phyloP scores from a whole-genome alignment of 2,329 filamentous ascomycete species.

The Aspergillus luchuensis region DNA sequence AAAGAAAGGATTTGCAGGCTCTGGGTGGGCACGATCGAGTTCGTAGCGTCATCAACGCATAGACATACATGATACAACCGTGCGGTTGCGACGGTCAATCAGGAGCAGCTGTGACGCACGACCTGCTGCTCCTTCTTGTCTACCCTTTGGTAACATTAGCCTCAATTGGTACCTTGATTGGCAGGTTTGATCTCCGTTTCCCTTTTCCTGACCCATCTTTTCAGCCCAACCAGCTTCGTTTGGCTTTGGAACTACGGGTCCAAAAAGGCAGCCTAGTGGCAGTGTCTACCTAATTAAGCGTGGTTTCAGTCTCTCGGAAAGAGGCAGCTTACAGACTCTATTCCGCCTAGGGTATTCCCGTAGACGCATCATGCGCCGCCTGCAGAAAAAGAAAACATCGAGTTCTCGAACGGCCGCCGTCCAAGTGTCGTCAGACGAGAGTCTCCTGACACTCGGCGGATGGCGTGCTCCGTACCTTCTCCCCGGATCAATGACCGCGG shows the following conservation, averaged over 20 bases:
- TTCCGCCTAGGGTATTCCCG: background rate
- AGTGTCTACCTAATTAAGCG: background rate
- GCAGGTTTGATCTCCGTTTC: background rate
- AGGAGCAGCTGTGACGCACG: background rate
- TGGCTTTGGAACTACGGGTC: background rate
- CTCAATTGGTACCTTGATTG: background rate
- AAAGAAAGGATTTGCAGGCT: conserved; percentile 1
- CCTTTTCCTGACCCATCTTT: background rate
- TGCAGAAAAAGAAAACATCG: conserved; percentile 15
- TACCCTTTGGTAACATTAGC: background rate
- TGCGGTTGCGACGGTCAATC: background rate
- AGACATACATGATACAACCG: background rate
- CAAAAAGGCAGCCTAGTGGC: background rate
- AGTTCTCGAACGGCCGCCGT: conserved; percentile 11
- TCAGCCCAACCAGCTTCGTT: background rate
- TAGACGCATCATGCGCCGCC: background rate
- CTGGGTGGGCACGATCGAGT: background rate
- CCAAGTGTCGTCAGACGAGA: background rate
- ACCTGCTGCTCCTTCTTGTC: background rate
- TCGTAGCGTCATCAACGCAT: background rate
- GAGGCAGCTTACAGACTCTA: background rate
- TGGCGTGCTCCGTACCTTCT: conserved; percentile 16
- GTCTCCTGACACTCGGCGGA: conserved; percentile 16
- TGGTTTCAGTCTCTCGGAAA: background rate
- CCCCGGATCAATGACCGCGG: conserved; percentile 15